Percentiles rank a stretch among this genome's conserved stretches.
Evolutionary conservation across 768 basidiomycete genomes (phyloP).

Genomic region (Botryobasidium botryosum): DNA sequence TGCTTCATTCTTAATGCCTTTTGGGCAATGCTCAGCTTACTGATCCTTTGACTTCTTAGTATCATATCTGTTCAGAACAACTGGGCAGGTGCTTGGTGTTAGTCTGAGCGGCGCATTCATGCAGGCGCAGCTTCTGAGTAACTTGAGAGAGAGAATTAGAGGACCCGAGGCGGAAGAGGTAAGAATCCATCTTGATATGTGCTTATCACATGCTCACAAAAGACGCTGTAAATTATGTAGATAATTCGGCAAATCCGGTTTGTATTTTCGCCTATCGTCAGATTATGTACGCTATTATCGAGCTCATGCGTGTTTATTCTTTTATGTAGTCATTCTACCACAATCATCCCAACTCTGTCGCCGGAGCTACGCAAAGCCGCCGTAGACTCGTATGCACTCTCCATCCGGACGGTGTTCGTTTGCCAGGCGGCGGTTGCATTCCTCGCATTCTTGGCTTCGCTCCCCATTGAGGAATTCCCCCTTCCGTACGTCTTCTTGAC

Average conservation of each 20-base stretch:
- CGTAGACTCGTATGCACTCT: conserved; percentile 59
- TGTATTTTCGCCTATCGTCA: no score
- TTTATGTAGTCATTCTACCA: conserved; percentile 37
- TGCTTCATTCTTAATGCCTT: neutral
- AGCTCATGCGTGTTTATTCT: conserved; percentile 2
- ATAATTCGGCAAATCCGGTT: no score
- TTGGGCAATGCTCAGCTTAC: neutral
- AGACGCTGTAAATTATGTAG: no score
- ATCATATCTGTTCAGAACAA: conserved; percentile 84
- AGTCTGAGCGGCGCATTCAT: conserved; percentile 71
- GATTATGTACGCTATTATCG: no score
- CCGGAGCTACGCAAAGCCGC: conserved; percentile 41
- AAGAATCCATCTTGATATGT: no score
- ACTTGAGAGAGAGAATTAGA: conserved; percentile 55
- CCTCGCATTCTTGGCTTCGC: conserved; percentile 45
- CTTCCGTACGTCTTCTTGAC: conserved; percentile 15
- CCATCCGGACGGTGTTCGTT: conserved; percentile 68
- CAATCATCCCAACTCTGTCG: conserved; percentile 48
- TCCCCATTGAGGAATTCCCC: conserved; percentile 37
- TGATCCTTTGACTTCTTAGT: conserved; percentile 28
- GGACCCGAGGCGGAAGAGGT: conserved; percentile 62
- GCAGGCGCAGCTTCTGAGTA: conserved; percentile 56
- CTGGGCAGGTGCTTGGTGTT: conserved; percentile 91
- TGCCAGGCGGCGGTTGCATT: conserved; percentile 54
- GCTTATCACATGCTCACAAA: no score